These are phyloP conservation scores for Cryptococcus jaspeensis DNA, from an alignment of 1,284 basidiomycete species.

Conservation along the genomic window DNA sequence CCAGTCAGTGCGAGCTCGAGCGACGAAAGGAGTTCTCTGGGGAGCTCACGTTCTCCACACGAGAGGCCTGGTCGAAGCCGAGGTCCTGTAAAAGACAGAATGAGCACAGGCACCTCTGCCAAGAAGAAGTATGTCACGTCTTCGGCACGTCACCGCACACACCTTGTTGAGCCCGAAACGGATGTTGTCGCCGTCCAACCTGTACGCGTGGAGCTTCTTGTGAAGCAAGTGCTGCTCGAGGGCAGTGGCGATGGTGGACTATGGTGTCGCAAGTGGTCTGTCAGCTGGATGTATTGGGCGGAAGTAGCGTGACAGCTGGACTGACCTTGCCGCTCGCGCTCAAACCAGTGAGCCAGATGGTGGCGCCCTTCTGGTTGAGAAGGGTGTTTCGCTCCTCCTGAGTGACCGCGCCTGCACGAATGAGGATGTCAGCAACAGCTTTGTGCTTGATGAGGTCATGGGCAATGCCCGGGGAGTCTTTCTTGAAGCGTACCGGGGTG, in stretches of 20 bases:
- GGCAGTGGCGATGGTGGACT: conserved; percentile 97
- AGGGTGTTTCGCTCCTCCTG: conserved; percentile 65
- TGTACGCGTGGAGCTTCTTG: conserved; percentile 79
- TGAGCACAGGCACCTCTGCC: not conserved
- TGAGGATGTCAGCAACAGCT: not conserved
- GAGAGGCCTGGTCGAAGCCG: conserved; percentile 90
- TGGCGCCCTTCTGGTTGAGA: conserved; percentile 77
- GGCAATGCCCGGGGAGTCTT: not conserved
- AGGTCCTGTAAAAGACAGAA: conserved; percentile 60
- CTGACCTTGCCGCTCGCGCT: conserved; percentile 83
- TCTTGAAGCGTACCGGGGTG: conserved; percentile 58
- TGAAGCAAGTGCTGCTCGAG: conserved; percentile 95
- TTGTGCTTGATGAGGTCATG: not conserved
- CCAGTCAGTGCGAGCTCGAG: not conserved
- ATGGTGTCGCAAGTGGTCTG: conserved; percentile 24
- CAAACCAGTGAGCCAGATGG: conserved; percentile 93
- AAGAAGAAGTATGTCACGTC: not conserved
- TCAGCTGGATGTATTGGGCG: not conserved
- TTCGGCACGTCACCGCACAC: conserved; percentile 3
- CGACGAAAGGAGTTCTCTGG: not conserved
- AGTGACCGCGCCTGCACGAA: conserved; percentile 65
- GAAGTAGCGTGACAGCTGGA: not conserved
- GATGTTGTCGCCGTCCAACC: conserved; percentile 95
- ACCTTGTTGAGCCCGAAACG: conserved; percentile 92
- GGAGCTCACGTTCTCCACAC: conserved; percentile 75